phyloP scores from a whole-genome alignment of 345 rosid genomes.

The Syzygium grande region DNA sequence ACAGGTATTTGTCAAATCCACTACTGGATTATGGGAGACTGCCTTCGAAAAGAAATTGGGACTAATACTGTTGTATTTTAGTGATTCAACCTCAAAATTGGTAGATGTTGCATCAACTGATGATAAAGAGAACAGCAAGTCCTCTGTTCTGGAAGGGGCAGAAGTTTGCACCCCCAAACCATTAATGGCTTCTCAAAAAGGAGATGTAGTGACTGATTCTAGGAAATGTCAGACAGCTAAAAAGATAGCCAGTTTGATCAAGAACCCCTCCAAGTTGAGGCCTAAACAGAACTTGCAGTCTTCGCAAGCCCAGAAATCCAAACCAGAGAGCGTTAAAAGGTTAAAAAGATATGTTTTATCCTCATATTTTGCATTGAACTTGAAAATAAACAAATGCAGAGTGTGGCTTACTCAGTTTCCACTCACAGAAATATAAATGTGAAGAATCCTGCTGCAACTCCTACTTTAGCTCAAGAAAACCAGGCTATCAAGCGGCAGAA shows the following conservation, averaged over 20 bases:
- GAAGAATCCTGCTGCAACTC: conserved; percentile 27
- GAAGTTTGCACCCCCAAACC: conserved; percentile 10
- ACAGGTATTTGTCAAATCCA: conserved; percentile 26
- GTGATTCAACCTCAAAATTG: conserved; percentile 3
- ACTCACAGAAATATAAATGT: conserved; percentile 26
- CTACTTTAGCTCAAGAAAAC: conserved; percentile 66
- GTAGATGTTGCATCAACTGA: conserved; percentile 9
- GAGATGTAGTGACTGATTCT: conserved; percentile 20
- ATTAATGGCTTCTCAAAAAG: neutral
- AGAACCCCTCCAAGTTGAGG: conserved; percentile 55
- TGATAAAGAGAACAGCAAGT: conserved; percentile 28
- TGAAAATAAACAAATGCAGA: neutral
- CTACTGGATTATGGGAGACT: neutral
- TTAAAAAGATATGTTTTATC: neutral
- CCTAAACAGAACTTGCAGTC: conserved; percentile 37
- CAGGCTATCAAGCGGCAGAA: conserved; percentile 96
- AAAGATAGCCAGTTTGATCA: conserved; percentile 44
- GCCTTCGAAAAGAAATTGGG: neutral
- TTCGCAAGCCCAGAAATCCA: conserved; percentile 35
- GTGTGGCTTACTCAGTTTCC: neutral
- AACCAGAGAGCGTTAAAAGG: conserved; percentile 34
- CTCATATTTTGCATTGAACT: neutral
- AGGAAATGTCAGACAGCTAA: conserved; percentile 60
- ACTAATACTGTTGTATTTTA: neutral
- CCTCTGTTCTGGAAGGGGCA: conserved; percentile 9